Evolutionary conservation across 495 filamentous ascomycete species (phyloP), one percentile per base, ranked within the genome.

Genomic region (Annulohypoxylon bovei): DNA sequence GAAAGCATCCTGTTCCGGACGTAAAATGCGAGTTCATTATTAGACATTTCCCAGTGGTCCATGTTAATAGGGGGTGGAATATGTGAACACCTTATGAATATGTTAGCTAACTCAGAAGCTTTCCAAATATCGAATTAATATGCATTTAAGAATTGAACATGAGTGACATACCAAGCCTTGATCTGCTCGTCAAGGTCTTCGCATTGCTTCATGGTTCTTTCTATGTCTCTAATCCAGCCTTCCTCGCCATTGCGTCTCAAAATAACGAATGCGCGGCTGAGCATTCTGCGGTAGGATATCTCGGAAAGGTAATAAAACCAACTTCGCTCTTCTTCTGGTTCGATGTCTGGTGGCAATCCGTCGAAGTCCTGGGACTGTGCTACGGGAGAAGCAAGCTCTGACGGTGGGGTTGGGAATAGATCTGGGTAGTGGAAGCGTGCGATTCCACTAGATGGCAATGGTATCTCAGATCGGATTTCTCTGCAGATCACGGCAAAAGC

Each of bases 301-400:
- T 55, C 52, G 6, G 52, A 25, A 12, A 55, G 52, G 52, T 55
- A 55, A 37, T 55, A 55, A 55, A 55, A 55, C 52, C 52, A 55
- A 35, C 52, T 37, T 37, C 52, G 7, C 11, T 55, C 52, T 22
- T 55, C 52, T 55, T 55, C 52, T 37, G 52, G 30, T 55, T 55
- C 52, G 6, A 35, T 20, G 16, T 55, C 52, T 37, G 52, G 28
- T 16, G 52, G 52, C 11, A 55, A 37, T 22, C 52, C 52, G 16
- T 35, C 52, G 18, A 35, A 35, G 11, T 16, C 28, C 22, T 55
- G 52, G n/a, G 52, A 35, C 11, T 55, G 28, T 6, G 6, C 28
- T 6, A 27, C 52, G 20, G 52, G 52, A 16, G 52, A 35, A 8
- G 52, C 30, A 35, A 55, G 52, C 22, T 55, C 52, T 16, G 52